Base-by-base conservation (phyloP, 768 basidiomycete species). In the Paxillus involutus region DNA sequence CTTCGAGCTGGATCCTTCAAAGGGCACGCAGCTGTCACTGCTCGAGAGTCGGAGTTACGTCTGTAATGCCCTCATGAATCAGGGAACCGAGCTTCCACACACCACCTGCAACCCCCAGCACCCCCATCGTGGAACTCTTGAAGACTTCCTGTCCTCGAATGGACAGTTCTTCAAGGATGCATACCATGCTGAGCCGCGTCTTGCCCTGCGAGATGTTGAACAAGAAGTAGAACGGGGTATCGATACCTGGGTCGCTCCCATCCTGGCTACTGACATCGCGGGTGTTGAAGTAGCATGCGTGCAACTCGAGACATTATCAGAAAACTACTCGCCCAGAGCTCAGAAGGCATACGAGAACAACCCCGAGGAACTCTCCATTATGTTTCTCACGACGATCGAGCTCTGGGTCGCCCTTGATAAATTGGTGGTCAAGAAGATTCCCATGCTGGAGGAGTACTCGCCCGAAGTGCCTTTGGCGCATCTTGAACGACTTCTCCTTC, bases 401-500 rank as follows among this genome's bases (percentile, higher is more conserved):
- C 64, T 82, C 16, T 82, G 81, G 81, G 66, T 77, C 1, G 76
- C 73, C 0, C 64, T 82, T 6, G 80, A 82, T 57, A 69, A 57
- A 24, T 30, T 75, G 13, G 69, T 63, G 2, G 61, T 74, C 17
- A 39, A 37, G 16, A 62, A 69, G 24, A 63, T 65, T 36, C 75
- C 80, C 3, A 66, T 81, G 11, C 62, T 83, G 5, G 41, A 40
- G 0, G 63, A 75, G 4, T 82, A 79, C 50, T 75, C 78, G 11
- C 79, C 81, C 0, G 79, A 78, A 53, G 62, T 83, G 0, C 70
- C 77, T 1, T 26, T 52, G 3, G 46, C 47, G 3, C 59, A 80
- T 21, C 59, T 81, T n/a, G 68, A 79, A 26, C 53, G 70, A 0
- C 69, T 83, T 21, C 63, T 83, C 8, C 66, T 83, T 3, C 70